Evolutionary conservation across 768 basidiomycete genomes (phyloP).

Genomic region (Baorangia bicolor): DNA sequence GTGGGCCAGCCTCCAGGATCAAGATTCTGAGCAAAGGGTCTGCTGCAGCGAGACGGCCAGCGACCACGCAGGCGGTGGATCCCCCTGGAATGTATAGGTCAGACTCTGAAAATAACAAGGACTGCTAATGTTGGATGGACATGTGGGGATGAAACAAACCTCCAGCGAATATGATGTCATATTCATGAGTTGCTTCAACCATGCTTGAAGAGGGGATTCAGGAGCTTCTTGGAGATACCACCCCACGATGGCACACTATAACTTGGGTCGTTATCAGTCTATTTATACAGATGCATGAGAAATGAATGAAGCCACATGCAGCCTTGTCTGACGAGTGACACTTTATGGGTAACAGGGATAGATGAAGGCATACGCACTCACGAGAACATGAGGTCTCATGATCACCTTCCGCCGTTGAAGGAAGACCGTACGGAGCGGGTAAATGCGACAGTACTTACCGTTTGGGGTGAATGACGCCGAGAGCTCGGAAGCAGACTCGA

Average conservation of each 20-base stretch:
- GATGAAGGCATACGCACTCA: background rate
- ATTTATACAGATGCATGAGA: conserved; percentile 8
- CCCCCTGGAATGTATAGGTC: conserved; percentile 28
- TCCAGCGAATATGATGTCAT: conserved; percentile 58
- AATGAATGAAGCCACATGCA: background rate
- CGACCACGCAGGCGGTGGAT: conserved; percentile 34
- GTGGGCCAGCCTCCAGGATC: conserved; percentile 30
- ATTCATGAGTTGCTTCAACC: conserved; percentile 15
- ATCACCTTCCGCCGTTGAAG: background rate
- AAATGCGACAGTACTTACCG: too few relatives aligned
- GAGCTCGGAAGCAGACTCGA: background rate
- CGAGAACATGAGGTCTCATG: background rate
- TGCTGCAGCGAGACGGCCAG: conserved; percentile 29
- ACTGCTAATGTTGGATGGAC: background rate
- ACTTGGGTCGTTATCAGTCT: background rate
- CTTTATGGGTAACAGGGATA: background rate
- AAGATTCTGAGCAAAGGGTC: conserved; percentile 26
- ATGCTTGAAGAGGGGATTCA: conserved; percentile 2
- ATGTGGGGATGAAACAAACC: conserved; percentile 34
- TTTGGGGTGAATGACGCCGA: too few relatives aligned
- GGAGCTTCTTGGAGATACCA: background rate
- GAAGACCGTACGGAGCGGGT: too few relatives aligned
- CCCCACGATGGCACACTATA: background rate
- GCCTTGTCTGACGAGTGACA: background rate
- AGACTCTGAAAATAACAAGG: background rate